phyloP scores from a whole-genome alignment of 192 early-diverging fungal species.

The Lunasporangiospora selenospora region DNA sequence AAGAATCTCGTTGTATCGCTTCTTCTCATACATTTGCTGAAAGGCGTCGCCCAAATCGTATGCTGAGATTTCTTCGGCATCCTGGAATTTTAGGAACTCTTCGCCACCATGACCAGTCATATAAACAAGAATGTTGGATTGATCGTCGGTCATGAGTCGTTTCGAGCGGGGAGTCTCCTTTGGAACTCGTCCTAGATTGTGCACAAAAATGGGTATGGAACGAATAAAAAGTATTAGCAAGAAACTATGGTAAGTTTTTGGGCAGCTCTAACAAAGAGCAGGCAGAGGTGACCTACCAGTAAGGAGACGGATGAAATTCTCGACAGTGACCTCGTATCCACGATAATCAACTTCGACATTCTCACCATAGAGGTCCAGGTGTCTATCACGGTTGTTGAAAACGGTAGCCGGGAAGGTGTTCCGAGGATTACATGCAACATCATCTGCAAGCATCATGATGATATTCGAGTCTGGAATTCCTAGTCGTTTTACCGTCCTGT shows the following conservation, averaged over 20 bases:
- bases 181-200: conserved; percentile 84
- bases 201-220: conserved; percentile 1
- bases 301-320: conserved; percentile 96
- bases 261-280: background rate
- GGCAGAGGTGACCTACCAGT: conserved; percentile 62
- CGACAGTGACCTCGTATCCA: conserved; percentile 99
- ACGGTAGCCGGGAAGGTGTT: conserved; percentile 94
- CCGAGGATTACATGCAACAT: conserved; percentile 97
- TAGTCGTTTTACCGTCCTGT: conserved; percentile 96
- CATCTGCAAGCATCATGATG: conserved; percentile 99
- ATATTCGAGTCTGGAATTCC: conserved; percentile 99
- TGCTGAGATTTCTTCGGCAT: conserved; percentile 95
- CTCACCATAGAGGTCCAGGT: conserved; percentile 91
- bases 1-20: conserved; percentile 96
- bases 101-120: conserved; percentile 99
- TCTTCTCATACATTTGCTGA: conserved; percentile 98
- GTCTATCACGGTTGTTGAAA: conserved; percentile 84
- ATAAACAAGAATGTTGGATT: conserved; percentile 95
- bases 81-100: conserved; percentile 99
- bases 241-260: conserved; percentile 1
- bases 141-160: conserved; percentile 92
- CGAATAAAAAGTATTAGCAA: background rate
- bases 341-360: conserved; percentile 99
- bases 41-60: conserved; percentile 97
- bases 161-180: conserved; percentile 92